Conservation (phyloP, 2,329 filamentous ascomycete genomes). For the Trichoderma sp. region DNA sequence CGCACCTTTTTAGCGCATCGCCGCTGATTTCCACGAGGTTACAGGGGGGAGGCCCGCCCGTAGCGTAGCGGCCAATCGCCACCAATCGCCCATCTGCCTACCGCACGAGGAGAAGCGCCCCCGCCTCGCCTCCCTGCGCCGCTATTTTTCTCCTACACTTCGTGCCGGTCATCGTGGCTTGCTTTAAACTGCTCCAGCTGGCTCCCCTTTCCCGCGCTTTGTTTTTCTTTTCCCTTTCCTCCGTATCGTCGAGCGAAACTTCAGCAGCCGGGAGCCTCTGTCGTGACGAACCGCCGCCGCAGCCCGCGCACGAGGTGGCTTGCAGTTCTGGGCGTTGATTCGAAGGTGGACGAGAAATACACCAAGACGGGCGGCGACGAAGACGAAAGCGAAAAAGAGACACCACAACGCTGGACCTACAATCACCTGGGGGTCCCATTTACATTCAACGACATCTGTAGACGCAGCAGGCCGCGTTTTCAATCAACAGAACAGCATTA, state of each 20-base stretch:
- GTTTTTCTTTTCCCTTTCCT: neutral
- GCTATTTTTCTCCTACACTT: slow-evolving; percentile 16
- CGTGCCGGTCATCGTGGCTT: slow-evolving; percentile 7
- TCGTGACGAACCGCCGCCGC: slow-evolving; percentile 17
- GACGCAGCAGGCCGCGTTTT: slow-evolving; percentile 15
- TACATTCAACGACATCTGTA: neutral
- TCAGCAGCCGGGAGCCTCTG: slow-evolving; percentile 22
- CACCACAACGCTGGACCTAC: neutral
- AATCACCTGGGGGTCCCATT: neutral
- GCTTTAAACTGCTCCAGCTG: neutral
- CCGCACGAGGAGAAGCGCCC: slow-evolving; percentile 15
- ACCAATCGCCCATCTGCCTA: slow-evolving; percentile 9
- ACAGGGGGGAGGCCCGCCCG: slow-evolving; percentile 19
- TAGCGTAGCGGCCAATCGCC: slow-evolving; percentile 20
- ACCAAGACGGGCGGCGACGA: neutral
- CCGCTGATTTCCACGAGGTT: slow-evolving; percentile 23
- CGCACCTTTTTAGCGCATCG: slow-evolving; percentile 23
- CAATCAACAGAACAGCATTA: neutral
- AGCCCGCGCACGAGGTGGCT: slow-evolving; percentile 17
- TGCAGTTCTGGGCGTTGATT: slow-evolving; percentile 1
- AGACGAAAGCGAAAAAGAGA: neutral
- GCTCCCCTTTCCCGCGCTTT: neutral
- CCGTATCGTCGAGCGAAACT: slow-evolving; percentile 7
- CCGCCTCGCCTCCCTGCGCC: slow-evolving; percentile 14
- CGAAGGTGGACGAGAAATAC: neutral